phyloP scores from a whole-genome alignment of 805 yeast species.

The Crinitomyces ghanaensis region DNA sequence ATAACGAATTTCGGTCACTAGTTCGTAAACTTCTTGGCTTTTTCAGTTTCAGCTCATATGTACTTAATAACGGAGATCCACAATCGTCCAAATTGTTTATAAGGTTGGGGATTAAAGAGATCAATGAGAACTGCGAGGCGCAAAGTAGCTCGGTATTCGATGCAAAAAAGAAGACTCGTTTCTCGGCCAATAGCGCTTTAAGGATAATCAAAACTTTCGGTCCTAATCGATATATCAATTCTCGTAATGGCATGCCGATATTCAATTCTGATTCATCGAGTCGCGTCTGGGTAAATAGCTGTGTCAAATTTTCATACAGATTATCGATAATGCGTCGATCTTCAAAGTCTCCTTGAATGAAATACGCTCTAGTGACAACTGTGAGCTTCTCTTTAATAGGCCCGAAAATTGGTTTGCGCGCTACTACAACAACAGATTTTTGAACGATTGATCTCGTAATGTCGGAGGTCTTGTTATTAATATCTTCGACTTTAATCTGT shows the following conservation, averaged over 20 bases:
- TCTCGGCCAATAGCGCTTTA: constrained; percentile 70
- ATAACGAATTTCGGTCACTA: constrained; percentile 64
- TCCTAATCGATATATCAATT: constrained; percentile 47
- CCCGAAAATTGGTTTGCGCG: constrained; percentile 71
- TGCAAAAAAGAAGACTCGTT: constrained; percentile 63
- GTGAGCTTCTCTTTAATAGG: constrained; percentile 84
- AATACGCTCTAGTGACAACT: constrained; percentile 77
- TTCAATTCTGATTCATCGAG: constrained; percentile 48
- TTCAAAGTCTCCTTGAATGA: constrained; percentile 64
- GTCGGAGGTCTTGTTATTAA: constrained; percentile 46
- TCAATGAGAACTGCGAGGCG: constrained; percentile 68
- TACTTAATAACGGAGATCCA: constrained; percentile 64
- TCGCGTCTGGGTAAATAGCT: constrained; percentile 23
- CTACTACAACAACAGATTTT: constrained; percentile 79
- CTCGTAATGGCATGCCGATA: constrained; percentile 63
- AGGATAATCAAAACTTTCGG: constrained; percentile 51
- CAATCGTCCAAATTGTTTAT: constrained; percentile 60
- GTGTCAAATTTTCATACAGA: constrained; percentile 49
- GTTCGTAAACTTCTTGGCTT: constrained; percentile 62
- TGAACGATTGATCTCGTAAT: constrained; percentile 82
- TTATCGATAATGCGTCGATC: constrained; percentile 59
- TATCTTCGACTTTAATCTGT: constrained; percentile 56
- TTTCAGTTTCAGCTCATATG: constrained; percentile 37
- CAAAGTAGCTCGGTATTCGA: constrained; percentile 72
- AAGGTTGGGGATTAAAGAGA: constrained; percentile 74